Percentiles rank a stretch among this genome's conserved stretches.
These are phyloP conservation scores for Mycena sp. DNA, from an alignment of 1,284 basidiomycete genomes.

Conservation along the genomic window DNA sequence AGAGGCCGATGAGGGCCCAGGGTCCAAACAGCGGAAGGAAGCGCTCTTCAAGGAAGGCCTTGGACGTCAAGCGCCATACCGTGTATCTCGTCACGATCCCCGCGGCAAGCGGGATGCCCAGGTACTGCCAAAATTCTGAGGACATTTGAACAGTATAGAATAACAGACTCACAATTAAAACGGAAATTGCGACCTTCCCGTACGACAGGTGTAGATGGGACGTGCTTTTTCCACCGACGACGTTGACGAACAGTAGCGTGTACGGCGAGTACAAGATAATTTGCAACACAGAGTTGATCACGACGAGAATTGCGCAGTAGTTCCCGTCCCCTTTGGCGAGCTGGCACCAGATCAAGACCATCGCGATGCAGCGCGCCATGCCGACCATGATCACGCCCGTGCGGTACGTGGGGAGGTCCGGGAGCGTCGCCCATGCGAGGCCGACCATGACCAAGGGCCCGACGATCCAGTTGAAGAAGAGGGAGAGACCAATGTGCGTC, in stretches of 20 bases:
- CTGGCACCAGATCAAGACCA: slow-evolving; percentile 89
- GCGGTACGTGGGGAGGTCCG: slow-evolving; percentile 74
- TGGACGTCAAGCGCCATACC: slow-evolving; percentile 60
- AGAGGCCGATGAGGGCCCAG: slow-evolving; percentile 75
- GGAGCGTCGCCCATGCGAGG: slow-evolving; percentile 86
- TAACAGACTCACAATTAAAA: slow-evolving; percentile 74
- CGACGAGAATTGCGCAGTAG: slow-evolving; percentile 80
- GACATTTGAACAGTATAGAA: too few species aligned
- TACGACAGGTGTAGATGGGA: slow-evolving; percentile 67
- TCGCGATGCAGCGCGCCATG: slow-evolving; percentile 73
- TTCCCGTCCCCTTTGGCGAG: slow-evolving; percentile 81
- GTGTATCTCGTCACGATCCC: slow-evolving; percentile 75
- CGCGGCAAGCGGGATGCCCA: slow-evolving; percentile 62
- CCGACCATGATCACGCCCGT: slow-evolving; percentile 69
- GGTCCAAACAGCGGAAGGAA: slow-evolving; percentile 81
- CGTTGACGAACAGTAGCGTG: slow-evolving; percentile 80
- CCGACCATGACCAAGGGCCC: slow-evolving; percentile 87
- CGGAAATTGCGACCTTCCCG: slow-evolving; percentile 75
- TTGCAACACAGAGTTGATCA: slow-evolving; percentile 74
- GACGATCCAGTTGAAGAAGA: slow-evolving; percentile 86
- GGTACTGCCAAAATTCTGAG: slow-evolving; percentile 57
- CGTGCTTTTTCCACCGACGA: slow-evolving; percentile 61
- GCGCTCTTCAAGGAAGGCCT: slow-evolving; percentile 57
- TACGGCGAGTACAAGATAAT: slow-evolving; percentile 84
- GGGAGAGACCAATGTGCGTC: slow-evolving; percentile 76